Evolutionary conservation across 2,329 filamentous ascomycete species (phyloP).

Genomic region (Dryadomyces quercus-mongolicae): DNA sequence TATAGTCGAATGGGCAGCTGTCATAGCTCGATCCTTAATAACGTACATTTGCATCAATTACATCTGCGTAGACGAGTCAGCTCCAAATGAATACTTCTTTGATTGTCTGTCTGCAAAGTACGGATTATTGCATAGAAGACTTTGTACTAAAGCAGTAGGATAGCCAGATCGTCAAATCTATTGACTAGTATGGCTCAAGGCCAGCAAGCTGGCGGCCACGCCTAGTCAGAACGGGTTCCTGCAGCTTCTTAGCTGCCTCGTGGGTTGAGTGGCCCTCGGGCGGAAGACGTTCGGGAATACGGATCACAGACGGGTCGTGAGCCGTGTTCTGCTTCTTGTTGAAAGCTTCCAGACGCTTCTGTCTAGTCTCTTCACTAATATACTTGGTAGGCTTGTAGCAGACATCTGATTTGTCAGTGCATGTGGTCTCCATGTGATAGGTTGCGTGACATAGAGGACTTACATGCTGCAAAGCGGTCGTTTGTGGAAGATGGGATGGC

Average conservation of each 20-base stretch:
- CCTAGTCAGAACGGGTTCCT: neutral
- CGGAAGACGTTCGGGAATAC: neutral
- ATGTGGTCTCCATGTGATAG: neutral
- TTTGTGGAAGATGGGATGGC: slow-evolving; percentile 15
- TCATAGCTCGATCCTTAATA: too few species aligned
- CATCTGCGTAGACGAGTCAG: too few species aligned
- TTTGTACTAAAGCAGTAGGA: too few species aligned
- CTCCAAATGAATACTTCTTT: too few species aligned
- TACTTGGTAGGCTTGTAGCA: neutral
- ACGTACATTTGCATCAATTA: too few species aligned
- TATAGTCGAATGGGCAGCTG: too few species aligned
- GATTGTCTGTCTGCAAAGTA: too few species aligned
- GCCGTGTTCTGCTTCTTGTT: neutral
- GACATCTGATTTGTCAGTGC: neutral
- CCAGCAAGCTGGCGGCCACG: neutral
- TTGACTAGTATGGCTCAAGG: neutral
- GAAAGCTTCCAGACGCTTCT: neutral
- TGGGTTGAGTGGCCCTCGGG: neutral
- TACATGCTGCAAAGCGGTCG: neutral
- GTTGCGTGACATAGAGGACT: neutral
- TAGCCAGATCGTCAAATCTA: too few species aligned
- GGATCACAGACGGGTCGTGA: neutral
- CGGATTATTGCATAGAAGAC: too few species aligned
- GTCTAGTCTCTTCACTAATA: neutral
- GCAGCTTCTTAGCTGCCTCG: neutral